Conservation (phyloP, 306 rosid genomes). For the Cucurbita maxima region DNA sequence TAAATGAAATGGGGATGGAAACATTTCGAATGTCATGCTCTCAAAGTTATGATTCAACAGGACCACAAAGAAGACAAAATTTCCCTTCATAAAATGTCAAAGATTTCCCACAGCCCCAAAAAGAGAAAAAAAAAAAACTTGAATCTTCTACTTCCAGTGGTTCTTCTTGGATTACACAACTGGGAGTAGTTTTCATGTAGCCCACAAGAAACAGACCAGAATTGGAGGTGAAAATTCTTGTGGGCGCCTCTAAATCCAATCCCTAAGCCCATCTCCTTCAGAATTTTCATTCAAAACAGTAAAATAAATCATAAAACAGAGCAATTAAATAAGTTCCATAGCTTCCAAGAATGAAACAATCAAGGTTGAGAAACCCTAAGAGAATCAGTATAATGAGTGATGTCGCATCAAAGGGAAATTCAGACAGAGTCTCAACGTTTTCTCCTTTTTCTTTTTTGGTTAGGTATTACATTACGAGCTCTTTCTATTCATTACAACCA, state of each 20-base stretch:
- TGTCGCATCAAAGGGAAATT: background rate
- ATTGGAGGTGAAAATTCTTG: conserved; percentile 2
- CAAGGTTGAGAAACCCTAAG: background rate
- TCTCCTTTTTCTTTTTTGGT: background rate
- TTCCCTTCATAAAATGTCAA: conserved; percentile 3
- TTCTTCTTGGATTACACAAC: background rate
- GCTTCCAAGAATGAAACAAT: background rate
- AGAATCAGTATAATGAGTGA: conserved; percentile 5
- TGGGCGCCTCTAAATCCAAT: conserved; percentile 2
- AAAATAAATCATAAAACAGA: background rate
- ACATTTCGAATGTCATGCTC: conserved; percentile 10
- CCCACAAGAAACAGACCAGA: background rate
- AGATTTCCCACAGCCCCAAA: conserved; percentile 1
- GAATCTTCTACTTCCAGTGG: conserved; percentile 5
- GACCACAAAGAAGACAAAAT: conserved; percentile 10
- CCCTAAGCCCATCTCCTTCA: background rate
- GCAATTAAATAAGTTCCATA: background rate
- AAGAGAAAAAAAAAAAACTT: background rate
- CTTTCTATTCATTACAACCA: background rate
- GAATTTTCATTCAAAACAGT: background rate
- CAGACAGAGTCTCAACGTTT: background rate
- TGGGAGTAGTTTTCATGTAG: conserved; percentile 5
- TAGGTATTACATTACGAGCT: background rate
- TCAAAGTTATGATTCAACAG: conserved; percentile 8
- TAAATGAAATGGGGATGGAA: conserved; percentile 5